Base-by-base conservation (phyloP, 2,329 filamentous ascomycete genomes). In the Trichoderma asperellum region DNA sequence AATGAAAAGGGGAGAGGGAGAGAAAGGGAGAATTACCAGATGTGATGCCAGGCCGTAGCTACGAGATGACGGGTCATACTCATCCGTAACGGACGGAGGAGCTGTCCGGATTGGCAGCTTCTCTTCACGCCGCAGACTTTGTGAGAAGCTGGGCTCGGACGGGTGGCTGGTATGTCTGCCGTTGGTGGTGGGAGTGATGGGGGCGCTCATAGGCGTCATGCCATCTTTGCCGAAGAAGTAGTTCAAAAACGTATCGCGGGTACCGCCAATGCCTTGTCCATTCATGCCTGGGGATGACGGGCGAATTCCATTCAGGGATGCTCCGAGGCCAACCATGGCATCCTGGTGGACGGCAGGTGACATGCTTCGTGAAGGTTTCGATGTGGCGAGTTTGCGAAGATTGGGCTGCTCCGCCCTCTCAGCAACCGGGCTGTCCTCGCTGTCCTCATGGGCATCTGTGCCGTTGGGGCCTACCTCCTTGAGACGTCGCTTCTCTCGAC, bases 161-260 rank as follows among this genome's bases (percentile, higher is more conserved):
- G 88, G 87, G 77, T 96, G 91, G 81, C 88, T 94, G 61, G 93
- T 89, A 77, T 97, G 93, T 73, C 94, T 86, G 66, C 73, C 73
- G 67, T 77, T 74, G 58, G 74, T 70, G 7, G 71, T 63, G 16
- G 75, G 73, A 68, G 73, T 74, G 4, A 77, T 83, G 76, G 70
- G 83, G 76, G 69, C 34, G 37, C 49, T 84, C 82, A 68, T 70
- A 4, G 75, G 74, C 49, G 76, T 75, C 32, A 87, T 85, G 58
- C 92, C 92, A 71, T 99, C 96, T 78, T 99, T 98, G 75, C 96
- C 94, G 76, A 99, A 99, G 82, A 99, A 99, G 81, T 99, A 99
- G 81, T 95, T 98, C 71, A 99, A 81, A 84, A 99, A 99, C 0
- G 94, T 96, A 81, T 99, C 96, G 71, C 91, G 88, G 52, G 92